Conservation (phyloP, 495 filamentous ascomycete genomes). For the Hyaloscypha hepaticicola region DNA sequence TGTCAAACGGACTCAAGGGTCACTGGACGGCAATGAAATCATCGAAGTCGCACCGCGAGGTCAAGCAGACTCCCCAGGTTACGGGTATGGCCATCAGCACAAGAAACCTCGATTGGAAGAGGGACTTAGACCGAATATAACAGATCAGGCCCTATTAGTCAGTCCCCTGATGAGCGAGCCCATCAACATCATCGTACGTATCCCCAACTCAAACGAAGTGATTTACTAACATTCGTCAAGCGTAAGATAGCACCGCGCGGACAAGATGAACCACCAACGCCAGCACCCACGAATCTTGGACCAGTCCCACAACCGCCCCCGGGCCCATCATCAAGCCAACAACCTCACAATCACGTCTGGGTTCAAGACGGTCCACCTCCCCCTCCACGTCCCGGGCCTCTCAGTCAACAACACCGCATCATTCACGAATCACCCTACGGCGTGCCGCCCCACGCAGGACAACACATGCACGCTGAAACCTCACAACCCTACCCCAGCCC, state of each 20-base stretch:
- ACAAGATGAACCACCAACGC: neutral
- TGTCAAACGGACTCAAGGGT: neutral
- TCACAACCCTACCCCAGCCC: neutral
- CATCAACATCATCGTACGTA: neutral
- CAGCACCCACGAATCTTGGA: neutral
- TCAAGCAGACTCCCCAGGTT: neutral
- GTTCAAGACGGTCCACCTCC: neutral
- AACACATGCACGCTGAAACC: neutral
- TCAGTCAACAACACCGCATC: neutral
- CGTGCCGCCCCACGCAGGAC: neutral
- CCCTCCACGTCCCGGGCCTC: neutral
- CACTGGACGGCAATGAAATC: neutral
- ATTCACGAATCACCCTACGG: neutral
- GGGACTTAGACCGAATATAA: neutral
- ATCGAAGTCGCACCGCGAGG: neutral
- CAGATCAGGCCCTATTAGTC: neutral
- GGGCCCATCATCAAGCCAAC: neutral
- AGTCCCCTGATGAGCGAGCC: neutral
- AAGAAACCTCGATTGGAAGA: constrained; percentile 4
- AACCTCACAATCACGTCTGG: neutral
- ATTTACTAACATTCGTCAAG: neutral
- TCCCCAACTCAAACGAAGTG: neutral
- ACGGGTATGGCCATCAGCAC: neutral
- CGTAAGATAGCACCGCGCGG: neutral
- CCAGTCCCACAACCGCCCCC: neutral